Evolutionary conservation across 352 stramenopile species (phyloP), one percentile per base, ranked within the genome.

Genomic region (Phytophthora pluvialis): DNA sequence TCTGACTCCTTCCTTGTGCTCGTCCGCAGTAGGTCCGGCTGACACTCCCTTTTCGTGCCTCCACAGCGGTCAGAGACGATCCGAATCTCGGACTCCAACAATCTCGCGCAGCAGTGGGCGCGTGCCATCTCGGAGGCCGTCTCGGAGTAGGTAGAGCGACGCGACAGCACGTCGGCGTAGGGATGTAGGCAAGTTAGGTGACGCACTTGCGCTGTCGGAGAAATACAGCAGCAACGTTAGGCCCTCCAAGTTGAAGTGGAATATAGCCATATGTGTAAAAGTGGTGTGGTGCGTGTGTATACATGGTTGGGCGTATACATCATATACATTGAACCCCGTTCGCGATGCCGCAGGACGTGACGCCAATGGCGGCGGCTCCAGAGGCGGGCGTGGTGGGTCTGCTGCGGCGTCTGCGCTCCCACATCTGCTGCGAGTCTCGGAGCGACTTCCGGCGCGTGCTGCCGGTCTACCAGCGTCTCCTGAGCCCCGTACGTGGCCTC

Each of bases 61-160:
- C 42, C 44, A 10, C n/a, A 91, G 83, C 72, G 75, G 3, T 86
- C 80, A 43, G 68, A 81, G 18, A 89, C 78, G 5, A 78, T 89
- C 46, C 83, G 80, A 29, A 77, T 91, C 45, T 83, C 77, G 6
- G 83, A 91, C 58, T 64, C 67, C 3, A 73, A 54, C 59, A 91
- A 89, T 46, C 75, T 86, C 33, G 77, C 81, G 28, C 78, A 90
- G 50, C 73, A 78, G 16, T 93, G 84, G 84, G 80, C 69, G 12
- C 77, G 77, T 16, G 73, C 70, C 43, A 89, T 93, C 50, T 31
- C 43, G 21, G 67, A 75, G 35, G 48, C 64, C 25, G 46, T 75
- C n/a, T 64, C 67, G 10, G 65, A 72, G 40, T 80, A 70, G 62
- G 31, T 77, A 54, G 21, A 50, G 18, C n/a, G 26, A 36, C 7